Evolutionary conservation across 1,139 yeast genomes (phyloP), one percentile per base, ranked within the genome.

Genomic region (Geotrichum aggregatum): DNA sequence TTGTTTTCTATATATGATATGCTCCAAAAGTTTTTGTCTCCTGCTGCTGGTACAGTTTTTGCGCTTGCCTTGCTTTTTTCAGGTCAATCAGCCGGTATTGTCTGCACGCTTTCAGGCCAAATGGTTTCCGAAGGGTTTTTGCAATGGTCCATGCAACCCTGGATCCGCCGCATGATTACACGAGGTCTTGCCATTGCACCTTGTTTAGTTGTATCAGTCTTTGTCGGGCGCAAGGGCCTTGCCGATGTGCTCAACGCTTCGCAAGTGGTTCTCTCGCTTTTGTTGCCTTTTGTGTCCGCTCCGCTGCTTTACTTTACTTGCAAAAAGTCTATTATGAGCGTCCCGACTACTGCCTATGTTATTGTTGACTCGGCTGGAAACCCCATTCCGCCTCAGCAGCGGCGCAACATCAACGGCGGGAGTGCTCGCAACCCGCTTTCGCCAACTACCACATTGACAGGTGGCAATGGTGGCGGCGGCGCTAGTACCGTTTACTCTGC

Each of bases 211-310:
- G 80, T 83, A 1, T 65, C 65, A 1, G 66, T 80, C 14, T 71
- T 78, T 39, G 76, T 86, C 45, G 95, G 95, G 2, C 74, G 79
- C 61, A 70, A 70, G 48, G 95, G 94, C 0, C 71, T 87, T 39
- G 72, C 80, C 13, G 69, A 70, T 22, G 64, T 62, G 4, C 55
- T 62, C 28, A 92, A 92, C 63, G 82, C 84, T 10, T 83, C 92
- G 56, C 98, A 92, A 67, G 98, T 92, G 24, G 87, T 87, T 10
- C 75, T 92, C 41, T 84, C 96, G 2, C 68, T 92, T 56, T 76
- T 92, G 52, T 73, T 92, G 54, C 98, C 98, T 1, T 80, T 89
- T 57, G 95, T 89, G 2, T 82, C 91, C 26, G 96, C 96, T 0
- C 98, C 98, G 7, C 72, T 91, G 59, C 80, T 91, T 45, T 85